phyloP scores from a whole-genome alignment of 2,329 filamentous ascomycete species.

The Neonectria ditissima region DNA sequence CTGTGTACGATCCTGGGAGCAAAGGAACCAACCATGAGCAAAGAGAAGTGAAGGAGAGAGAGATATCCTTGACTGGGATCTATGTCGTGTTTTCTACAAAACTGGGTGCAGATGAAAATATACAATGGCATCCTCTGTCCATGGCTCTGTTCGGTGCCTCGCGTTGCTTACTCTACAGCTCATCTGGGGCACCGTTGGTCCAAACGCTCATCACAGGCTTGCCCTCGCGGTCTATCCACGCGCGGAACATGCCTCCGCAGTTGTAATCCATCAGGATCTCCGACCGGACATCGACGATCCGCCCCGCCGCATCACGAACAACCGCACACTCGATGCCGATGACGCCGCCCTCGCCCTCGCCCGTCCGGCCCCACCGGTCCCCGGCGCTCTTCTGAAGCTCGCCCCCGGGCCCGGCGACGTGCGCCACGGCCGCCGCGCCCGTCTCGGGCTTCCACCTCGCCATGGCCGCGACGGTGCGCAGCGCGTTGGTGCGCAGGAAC shows the following conservation, averaged over 20 bases:
- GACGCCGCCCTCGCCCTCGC: slow-evolving; percentile 86
- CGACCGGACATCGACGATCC: slow-evolving; percentile 55
- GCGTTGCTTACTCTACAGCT: slow-evolving; percentile 20
- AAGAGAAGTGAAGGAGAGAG: background rate
- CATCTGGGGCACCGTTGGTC: slow-evolving; percentile 46
- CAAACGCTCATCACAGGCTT: slow-evolving; percentile 63
- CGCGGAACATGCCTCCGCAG: slow-evolving; percentile 88
- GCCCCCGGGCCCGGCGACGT: slow-evolving; percentile 77
- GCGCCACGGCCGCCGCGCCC: slow-evolving; percentile 68
- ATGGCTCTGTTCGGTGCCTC: slow-evolving; percentile 3
- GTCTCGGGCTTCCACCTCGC: slow-evolving; percentile 70
- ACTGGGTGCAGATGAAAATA: slow-evolving; percentile 41
- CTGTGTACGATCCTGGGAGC: slow-evolving; percentile 35
- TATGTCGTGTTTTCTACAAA: slow-evolving; percentile 28
- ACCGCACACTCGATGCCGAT: slow-evolving; percentile 79
- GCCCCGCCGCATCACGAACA: slow-evolving; percentile 57
- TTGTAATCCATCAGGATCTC: slow-evolving; percentile 83
- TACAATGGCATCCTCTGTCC: slow-evolving; percentile 41
- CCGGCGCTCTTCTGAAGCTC: slow-evolving; percentile 81
- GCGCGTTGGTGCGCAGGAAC: slow-evolving; percentile 79
- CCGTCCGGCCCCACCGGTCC: slow-evolving; percentile 76
- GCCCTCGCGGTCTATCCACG: slow-evolving; percentile 76
- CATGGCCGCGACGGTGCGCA: slow-evolving; percentile 78
- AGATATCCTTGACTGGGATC: slow-evolving; percentile 26
- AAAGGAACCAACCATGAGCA: background rate